A percentile compares a stretch with the other conserved stretches of the same genome.
Evolutionary conservation across 208 protist genomes (phyloP).

Genomic region (Trypanosoma brucei): DNA sequence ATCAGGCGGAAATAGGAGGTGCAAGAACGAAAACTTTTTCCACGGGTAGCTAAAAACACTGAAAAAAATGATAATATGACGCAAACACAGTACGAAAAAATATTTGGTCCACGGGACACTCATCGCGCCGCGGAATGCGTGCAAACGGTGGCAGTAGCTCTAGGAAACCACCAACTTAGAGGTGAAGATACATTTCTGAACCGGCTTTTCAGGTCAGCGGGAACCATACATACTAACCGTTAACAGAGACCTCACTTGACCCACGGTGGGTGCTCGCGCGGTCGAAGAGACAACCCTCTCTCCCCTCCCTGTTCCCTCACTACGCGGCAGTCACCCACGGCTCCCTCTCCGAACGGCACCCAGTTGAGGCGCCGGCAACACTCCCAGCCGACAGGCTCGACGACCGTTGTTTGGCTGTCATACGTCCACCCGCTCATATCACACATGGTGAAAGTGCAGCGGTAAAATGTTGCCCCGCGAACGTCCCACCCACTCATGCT

Average conservation of each 20-base stretch:
- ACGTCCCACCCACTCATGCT: slow-evolving; percentile 67
- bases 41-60: too few species aligned
- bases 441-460: slow-evolving; percentile 66
- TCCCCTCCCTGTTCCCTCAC: slow-evolving; percentile 8
- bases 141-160: too few species aligned
- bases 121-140: too few species aligned
- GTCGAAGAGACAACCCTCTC: slow-evolving; percentile 22
- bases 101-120: too few species aligned
- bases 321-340: slow-evolving; percentile 38
- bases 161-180: too few species aligned
- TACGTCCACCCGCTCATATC: slow-evolving; percentile 66
- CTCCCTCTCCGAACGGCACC: slow-evolving; percentile 20
- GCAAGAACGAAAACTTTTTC: too few species aligned
- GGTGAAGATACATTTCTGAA: too few species aligned
- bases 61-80: too few species aligned
- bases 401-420: slow-evolving; percentile 60
- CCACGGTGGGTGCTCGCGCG: slow-evolving; percentile 4
- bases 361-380: slow-evolving; percentile 58
- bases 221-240: too few species aligned
- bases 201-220: too few species aligned
- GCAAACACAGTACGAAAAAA: too few species aligned
- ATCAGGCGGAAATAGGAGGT: too few species aligned
- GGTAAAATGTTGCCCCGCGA: slow-evolving; percentile 65
- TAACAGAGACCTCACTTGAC: not conserved
- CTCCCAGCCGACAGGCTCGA: slow-evolving; percentile 58